Evolutionary conservation across 371 early-diverging fungal genomes (phyloP), one percentile per base, ranked within the genome.

Genomic region (Mortierella sp.): DNA sequence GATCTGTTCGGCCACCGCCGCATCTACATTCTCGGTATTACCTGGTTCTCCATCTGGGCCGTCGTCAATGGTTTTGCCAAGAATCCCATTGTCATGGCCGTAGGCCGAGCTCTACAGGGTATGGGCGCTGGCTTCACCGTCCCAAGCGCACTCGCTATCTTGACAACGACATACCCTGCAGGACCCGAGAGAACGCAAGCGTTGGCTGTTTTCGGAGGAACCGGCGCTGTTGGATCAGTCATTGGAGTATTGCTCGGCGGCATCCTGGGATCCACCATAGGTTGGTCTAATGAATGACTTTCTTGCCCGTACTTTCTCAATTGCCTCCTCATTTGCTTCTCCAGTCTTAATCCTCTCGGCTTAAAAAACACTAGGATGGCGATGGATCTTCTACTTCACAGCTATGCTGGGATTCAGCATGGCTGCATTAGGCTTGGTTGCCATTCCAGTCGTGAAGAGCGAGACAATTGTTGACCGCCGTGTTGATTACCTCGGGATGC

Each of bases 21-120:
- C 6, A 52, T 71, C 13, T 82, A 78, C 61, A 62, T 72, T 51
- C 38, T 71, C 34, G 82, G 82, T 9, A 38, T 80, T 19, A 55
- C 54, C 2, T 47, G 78, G 54, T 82, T 82, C 57, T 69, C 72
- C 1, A 30, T 80, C 5, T 82, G 78, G 52, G 67, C 82, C 0
- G 61, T 74, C 27, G 63, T 80, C 18, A 54, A 68, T 3, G 81
- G 70, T 21, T 55, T 79, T 23, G 61, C 81, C 0, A 41, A 34
- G 9, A 30, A 67, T 1, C 64, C 82, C 0, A 63, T 68, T 24
- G 48, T 67, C 8, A 72, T 82, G 55, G 66, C 74, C 3, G 61
- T 82, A 5, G 61, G 70, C 19, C 79, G 82, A 16, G 81, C 80
- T 8, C 30, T 83, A 13, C 79, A 81, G 60, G 81, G 83, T 7